Base-by-base conservation (phyloP, 179 eudicot genomes). In the Beta lomatogona region DNA sequence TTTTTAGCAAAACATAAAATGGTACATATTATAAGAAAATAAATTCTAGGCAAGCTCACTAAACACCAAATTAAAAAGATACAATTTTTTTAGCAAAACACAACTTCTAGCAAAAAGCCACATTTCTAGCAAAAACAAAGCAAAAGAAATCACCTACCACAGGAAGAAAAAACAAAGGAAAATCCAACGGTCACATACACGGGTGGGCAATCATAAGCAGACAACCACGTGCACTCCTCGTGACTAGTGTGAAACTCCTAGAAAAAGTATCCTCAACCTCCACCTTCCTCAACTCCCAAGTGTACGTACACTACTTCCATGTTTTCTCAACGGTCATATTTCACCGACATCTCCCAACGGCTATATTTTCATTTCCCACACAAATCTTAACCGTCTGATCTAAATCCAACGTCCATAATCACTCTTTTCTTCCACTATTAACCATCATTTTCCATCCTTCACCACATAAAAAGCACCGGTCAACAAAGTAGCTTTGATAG, bases 281-380 rank as follows among this genome's bases (percentile, higher is more conserved):
- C 73, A 50, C 53, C 66, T 55, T 71, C 75, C 77, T 67, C 63
- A 21, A 60, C 84, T 36, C 13, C 77, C 72, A 55, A 63, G 61
- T 41, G 65, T 78, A 81, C 88, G 81, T 83, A 82, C 88, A 81
- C 75, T 65, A 72, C 71, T 73, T 60, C 79, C 84, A 3, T 44
- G 11, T 66, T 19, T 73, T 69, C 74, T 55, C 88, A 92, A 92
- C 97, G 97, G 93, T 91, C 92, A 85, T 81, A 89, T 91, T 88
- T 88, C 83, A 45, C 86, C 88, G 88, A 84, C 91, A 86, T 41
- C 3, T 55, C 83, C 48, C 85, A 92, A 92, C 97, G 97, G 93
- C 87, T 89, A 89, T 63, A 84, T 87, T 9, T 55, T 57, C 60
- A 48, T 48, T 48, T 80, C 66, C 65, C 70, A 22, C 13, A 77